Conservation (phyloP, 495 filamentous ascomycete genomes). For the Penicillium herquei region DNA sequence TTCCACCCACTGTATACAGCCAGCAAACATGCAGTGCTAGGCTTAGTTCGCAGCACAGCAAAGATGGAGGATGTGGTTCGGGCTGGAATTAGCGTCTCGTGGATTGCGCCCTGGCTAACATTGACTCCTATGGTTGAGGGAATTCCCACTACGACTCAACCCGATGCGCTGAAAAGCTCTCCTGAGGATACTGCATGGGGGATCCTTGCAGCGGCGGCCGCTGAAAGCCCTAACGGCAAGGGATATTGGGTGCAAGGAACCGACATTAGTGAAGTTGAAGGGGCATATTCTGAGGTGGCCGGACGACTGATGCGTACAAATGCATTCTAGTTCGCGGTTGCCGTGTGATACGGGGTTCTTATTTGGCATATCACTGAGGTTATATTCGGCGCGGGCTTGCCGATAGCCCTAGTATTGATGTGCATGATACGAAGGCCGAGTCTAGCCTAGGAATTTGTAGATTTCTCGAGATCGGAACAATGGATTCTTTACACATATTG, state of each 20-base stretch:
- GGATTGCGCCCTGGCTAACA: slow-evolving; percentile 21
- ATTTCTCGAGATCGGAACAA: too few species aligned
- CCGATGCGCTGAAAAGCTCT: slow-evolving; percentile 14
- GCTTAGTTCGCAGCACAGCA: slow-evolving; percentile 19
- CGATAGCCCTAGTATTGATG: too few species aligned
- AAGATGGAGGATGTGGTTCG: slow-evolving; percentile 12
- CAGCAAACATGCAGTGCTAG: slow-evolving; percentile 21
- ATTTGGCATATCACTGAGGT: too few species aligned
- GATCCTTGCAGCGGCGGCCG: slow-evolving; percentile 12
- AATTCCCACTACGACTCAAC: slow-evolving; percentile 2
- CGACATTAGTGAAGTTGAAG: slow-evolving; percentile 22
- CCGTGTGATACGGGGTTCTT: too few species aligned
- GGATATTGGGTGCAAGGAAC: slow-evolving; percentile 23
- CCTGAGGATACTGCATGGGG: slow-evolving; percentile 20
- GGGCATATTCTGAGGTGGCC: slow-evolving; percentile 18
- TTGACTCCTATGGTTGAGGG: slow-evolving; percentile 23
- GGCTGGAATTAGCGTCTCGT: slow-evolving; percentile 20
- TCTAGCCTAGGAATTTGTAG: too few species aligned
- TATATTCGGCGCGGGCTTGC: too few species aligned
- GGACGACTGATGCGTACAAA: slow-evolving; percentile 8
- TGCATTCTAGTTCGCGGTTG: too few species aligned
- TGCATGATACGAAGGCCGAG: too few species aligned
- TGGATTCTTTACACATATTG: too few species aligned
- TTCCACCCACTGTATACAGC: slow-evolving; percentile 23
- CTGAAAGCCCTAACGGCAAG: slow-evolving; percentile 17